phyloP scores from a whole-genome alignment of 495 filamentous ascomycete species.

The Penicillium coffeae region DNA sequence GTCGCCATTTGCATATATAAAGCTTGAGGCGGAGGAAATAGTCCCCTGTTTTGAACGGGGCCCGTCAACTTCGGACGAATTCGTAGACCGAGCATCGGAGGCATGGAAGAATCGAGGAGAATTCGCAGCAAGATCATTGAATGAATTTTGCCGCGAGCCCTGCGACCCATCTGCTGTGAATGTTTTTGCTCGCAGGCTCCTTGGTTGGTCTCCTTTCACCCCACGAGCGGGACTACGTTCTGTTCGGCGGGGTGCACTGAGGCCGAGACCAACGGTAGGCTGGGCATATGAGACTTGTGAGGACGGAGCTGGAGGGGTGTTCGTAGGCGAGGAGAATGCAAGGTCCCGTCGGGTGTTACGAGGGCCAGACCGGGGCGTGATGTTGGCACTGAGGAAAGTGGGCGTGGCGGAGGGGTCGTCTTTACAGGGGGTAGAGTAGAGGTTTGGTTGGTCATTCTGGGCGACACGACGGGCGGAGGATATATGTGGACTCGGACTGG shows the following conservation, averaged over 20 bases:
- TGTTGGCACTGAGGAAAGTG: slow-evolving; percentile 57
- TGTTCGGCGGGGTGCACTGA: slow-evolving; percentile 26
- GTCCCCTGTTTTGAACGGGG: slow-evolving; percentile 18
- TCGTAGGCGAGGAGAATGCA: slow-evolving; percentile 55
- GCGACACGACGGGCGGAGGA: slow-evolving; percentile 36
- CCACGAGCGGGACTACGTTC: slow-evolving; percentile 41
- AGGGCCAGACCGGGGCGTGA: slow-evolving; percentile 68
- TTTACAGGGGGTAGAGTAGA: slow-evolving; percentile 31
- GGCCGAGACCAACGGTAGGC: slow-evolving; percentile 23
- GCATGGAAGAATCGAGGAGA: slow-evolving; percentile 75
- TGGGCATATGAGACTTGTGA: slow-evolving; percentile 32
- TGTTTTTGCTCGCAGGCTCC: slow-evolving; percentile 34
- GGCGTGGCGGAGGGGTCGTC: slow-evolving; percentile 45
- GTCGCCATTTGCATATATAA: slow-evolving; percentile 55
- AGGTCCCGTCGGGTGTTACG: slow-evolving; percentile 65
- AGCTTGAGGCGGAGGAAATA: slow-evolving; percentile 42
- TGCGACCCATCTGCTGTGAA: slow-evolving; percentile 29
- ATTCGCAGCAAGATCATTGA: slow-evolving; percentile 23
- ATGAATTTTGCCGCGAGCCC: slow-evolving; percentile 28
- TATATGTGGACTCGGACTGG: slow-evolving; percentile 32
- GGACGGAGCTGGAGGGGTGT: slow-evolving; percentile 43
- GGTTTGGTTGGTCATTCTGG: slow-evolving; percentile 24
- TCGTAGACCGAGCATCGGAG: slow-evolving; percentile 19
- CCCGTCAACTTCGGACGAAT: slow-evolving; percentile 8
- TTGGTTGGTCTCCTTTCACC: slow-evolving; percentile 28